Evolutionary conservation across 345 rosid genomes (phyloP).

Genomic region (Aquilaria yunnanensis): DNA sequence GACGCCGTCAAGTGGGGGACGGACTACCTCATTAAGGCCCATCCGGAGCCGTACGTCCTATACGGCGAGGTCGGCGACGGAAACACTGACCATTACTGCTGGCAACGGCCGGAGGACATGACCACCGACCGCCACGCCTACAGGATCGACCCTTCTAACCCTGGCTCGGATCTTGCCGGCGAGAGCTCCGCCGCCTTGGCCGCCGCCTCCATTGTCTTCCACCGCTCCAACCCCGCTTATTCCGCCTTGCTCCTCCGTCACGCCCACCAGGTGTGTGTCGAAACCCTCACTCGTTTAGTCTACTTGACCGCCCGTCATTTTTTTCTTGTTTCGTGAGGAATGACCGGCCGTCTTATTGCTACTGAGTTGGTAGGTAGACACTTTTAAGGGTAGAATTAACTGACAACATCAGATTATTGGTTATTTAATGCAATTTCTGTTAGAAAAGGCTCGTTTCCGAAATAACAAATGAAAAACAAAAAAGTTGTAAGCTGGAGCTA

Average conservation of each 20-base stretch:
- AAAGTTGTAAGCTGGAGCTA: too few species aligned
- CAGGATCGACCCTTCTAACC: conserved; percentile 81
- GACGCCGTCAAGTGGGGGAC: conserved; percentile 97
- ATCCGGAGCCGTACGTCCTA: conserved; percentile 84
- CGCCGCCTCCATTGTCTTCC: conserved; percentile 92
- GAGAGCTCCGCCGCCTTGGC: conserved; percentile 99
- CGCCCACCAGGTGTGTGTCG: conserved; percentile 63
- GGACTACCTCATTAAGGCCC: conserved; percentile 95
- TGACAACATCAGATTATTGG: too few species aligned
- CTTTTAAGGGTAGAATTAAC: too few species aligned
- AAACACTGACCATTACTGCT: conserved; percentile 92
- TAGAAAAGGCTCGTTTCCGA: too few species aligned
- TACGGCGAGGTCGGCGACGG: conserved; percentile 99
- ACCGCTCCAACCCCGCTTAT: conserved; percentile 60
- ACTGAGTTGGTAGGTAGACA: too few species aligned
- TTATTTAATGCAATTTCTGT: too few species aligned
- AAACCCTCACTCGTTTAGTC: too few species aligned
- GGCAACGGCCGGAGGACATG: conserved; percentile 99
- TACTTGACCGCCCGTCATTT: background rate
- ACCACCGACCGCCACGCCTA: conserved; percentile 93
- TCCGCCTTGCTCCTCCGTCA: conserved; percentile 70
- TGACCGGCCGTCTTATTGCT: too few species aligned
- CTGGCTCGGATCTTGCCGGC: conserved; percentile 98
- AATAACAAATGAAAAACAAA: too few species aligned
- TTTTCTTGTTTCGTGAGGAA: background rate